Evolutionary conservation across 1,284 basidiomycete species (phyloP).

Genomic region (Malassezia furfur): DNA sequence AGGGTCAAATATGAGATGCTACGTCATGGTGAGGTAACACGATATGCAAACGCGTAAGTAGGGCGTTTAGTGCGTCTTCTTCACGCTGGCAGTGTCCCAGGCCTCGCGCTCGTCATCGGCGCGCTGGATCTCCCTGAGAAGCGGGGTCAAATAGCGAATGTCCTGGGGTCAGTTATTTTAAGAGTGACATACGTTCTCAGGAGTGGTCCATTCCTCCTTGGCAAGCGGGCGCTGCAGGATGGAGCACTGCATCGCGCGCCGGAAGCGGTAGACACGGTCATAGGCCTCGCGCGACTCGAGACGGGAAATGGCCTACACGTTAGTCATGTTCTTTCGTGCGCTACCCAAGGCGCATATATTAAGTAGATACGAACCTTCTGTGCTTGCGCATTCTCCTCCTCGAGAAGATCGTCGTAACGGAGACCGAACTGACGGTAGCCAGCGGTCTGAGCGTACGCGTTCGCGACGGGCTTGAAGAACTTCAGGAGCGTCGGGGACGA

Average conservation of each 20-base stretch:
- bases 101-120: slow-evolving; percentile 70
- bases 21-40: no score
- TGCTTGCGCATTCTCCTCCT: slow-evolving; percentile 75
- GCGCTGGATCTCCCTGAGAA: slow-evolving; percentile 64
- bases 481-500: slow-evolving; percentile 60
- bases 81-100: slow-evolving; percentile 62
- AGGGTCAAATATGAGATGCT: no score
- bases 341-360: not conserved
- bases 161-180: slow-evolving; percentile 56
- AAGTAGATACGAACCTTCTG: slow-evolving; percentile 59
- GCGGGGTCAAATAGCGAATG: slow-evolving; percentile 74
- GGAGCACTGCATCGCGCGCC: slow-evolving; percentile 69
- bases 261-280: slow-evolving; percentile 84
- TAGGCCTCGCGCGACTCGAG: slow-evolving; percentile 70
- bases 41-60: no score
- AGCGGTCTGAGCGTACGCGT: slow-evolving; percentile 69
- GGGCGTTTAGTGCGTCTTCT: slow-evolving; percentile 21
- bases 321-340: not conserved
- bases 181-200: slow-evolving; percentile 62
- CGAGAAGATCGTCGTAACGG: slow-evolving; percentile 86
- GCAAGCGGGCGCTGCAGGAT: slow-evolving; percentile 73
- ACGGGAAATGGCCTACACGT: slow-evolving; percentile 55
- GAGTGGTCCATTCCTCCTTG: slow-evolving; percentile 72
- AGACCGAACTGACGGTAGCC: slow-evolving; percentile 85
- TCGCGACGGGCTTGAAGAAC: slow-evolving; percentile 68